phyloP scores from a whole-genome alignment of 2,329 filamentous ascomycete species.

The Calycina herbarum region DNA sequence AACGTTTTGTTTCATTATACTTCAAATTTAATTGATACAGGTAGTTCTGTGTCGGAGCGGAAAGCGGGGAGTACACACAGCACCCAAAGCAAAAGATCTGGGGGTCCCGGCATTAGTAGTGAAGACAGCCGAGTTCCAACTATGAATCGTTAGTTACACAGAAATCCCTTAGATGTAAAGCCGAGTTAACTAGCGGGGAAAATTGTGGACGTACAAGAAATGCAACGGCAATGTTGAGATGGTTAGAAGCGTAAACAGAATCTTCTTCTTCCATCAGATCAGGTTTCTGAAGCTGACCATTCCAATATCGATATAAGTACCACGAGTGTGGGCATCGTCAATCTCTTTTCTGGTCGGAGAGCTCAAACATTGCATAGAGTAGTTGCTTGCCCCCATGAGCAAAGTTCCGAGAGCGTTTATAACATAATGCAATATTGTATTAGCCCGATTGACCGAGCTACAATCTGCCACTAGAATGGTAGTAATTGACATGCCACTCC shows the following conservation, averaged over 20 bases:
- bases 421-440: constrained; percentile 42
- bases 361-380: constrained; percentile 47
- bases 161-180: too few relatives aligned
- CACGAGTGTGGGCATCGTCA: constrained; percentile 46
- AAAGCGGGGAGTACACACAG: too few relatives aligned
- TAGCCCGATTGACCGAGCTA: constrained; percentile 15
- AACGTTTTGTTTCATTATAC: too few relatives aligned
- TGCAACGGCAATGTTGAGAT: constrained; percentile 26
- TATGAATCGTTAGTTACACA: constrained; percentile 13
- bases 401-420: constrained; percentile 50
- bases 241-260: constrained; percentile 20
- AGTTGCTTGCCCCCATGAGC: constrained; percentile 49
- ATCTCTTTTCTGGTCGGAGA: constrained; percentile 51
- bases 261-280: constrained; percentile 23
- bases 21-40: too few relatives aligned
- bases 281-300: constrained; percentile 44
- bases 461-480: constrained; percentile 24
- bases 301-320: constrained; percentile 47
- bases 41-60: too few relatives aligned
- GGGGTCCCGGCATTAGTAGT: too few relatives aligned
- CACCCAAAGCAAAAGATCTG: too few relatives aligned
- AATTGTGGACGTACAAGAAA: constrained; percentile 6
- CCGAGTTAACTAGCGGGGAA: too few relatives aligned
- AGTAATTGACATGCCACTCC: constrained; percentile 16
- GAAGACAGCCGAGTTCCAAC: constrained; percentile 29